Conservation (phyloP, 2,329 filamentous ascomycete genomes). For the Zymoseptoria pseudotritici region DNA sequence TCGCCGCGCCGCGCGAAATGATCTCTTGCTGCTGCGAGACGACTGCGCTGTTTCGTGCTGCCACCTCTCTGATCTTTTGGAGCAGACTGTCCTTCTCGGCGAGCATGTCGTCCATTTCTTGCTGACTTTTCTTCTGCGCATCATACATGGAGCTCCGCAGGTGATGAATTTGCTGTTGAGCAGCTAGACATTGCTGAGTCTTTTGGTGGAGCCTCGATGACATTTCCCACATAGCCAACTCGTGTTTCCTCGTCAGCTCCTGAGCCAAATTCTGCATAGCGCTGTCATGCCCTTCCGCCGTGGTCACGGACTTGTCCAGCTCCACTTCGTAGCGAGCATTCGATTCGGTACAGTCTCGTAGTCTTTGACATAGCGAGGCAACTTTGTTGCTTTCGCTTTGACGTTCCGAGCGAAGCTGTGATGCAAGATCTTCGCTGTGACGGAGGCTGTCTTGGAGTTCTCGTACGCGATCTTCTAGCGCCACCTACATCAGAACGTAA, state of each 20-base stretch:
- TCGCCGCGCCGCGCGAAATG: constrained; percentile 17
- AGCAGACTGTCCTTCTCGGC: constrained; percentile 14
- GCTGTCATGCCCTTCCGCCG: too few species aligned
- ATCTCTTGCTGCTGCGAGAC: constrained; percentile 19
- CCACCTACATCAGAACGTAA: neutral
- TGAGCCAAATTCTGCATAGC: neutral
- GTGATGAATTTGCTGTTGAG: constrained; percentile 4
- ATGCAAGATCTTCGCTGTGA: constrained; percentile 8
- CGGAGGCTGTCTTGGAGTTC: constrained; percentile 9
- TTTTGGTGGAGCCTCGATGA: constrained; percentile 3
- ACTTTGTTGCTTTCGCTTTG: neutral
- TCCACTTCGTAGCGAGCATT: neutral
- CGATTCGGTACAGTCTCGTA: neutral
- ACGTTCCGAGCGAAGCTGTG: neutral
- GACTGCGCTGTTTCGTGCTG: constrained; percentile 21
- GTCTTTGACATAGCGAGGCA: neutral
- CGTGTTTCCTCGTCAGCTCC: neutral
- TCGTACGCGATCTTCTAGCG: constrained; percentile 16
- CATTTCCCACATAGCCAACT: neutral
- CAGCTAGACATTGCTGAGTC: constrained; percentile 5
- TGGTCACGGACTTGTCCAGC: neutral
- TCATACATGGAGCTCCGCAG: constrained; percentile 5
- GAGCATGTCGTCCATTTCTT: constrained; percentile 11
- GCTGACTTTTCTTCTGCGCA: constrained; percentile 5
- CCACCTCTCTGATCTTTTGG: constrained; percentile 14